Evolutionary conservation across 1,284 basidiomycete genomes (phyloP), one percentile per base, ranked within the genome.

Genomic region (Sphagnurus paluster): DNA sequence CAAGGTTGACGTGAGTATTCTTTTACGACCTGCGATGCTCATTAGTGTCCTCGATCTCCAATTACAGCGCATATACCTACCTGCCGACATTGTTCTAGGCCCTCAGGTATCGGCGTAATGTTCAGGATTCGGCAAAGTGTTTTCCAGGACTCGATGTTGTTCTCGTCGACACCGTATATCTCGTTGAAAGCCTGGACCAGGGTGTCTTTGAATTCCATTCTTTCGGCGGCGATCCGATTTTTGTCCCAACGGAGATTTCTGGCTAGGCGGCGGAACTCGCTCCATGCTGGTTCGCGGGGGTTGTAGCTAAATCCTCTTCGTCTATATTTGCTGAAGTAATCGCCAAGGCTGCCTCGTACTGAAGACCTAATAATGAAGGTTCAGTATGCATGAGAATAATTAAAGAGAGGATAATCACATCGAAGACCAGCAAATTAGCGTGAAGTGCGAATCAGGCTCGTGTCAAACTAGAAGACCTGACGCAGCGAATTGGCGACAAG

Each of bases 181-280:
- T 2, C 13, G 20, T 64, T 62, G 42, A 62, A 64, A 19, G 56
- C 48, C 42, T 49, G 8, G 3, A 57, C 56, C 6, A 61, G 41
- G 0, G 55, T 58, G 21, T 48, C 44, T 16, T 47, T 35, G 29
- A 59, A 60, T 1, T 43, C 17, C 13, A 35, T 34, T 1, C 50
- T 45, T 5, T 25, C 35, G n/a, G n/a, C n/a, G n/a, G n/a, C n/a
- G n/a, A n/a, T n/a, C n/a, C n/a, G n/a, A n/a, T n/a, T n/a, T 19
- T 17, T 19, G 3, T 26, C n/a, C 57, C 56, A 57, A 2, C 20
- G 17, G 5, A 49, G 44, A 7, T 46, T 21, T 3, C 17, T 11
- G 4, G 29, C 19, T 16, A 60, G 28, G 10, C 57, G 42, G 9
- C 50, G 11, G 34, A 62, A 65, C 23, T 66, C 63, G 1, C 30